Base-by-base conservation (phyloP, 2,329 filamentous ascomycete genomes). In the Blumeria graminis region DNA sequence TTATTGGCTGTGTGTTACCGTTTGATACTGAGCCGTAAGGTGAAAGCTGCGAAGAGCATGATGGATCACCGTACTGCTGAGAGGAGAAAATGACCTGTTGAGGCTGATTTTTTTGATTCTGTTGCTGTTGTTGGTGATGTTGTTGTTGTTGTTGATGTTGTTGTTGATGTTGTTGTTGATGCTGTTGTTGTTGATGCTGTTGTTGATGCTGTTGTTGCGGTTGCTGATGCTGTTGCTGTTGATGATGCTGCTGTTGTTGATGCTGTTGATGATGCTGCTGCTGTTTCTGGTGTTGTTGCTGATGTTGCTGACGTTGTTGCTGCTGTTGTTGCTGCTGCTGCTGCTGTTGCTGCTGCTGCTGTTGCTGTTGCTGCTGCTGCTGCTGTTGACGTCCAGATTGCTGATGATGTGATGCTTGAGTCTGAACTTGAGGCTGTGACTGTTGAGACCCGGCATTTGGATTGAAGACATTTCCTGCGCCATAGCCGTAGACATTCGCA, bases 31-130 rank as follows among this genome's bases (percentile, higher is more conserved):
- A 56, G 52, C 56, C 62, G 56, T 64, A 65, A 18, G 61, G 60
- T 35, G 64, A 63, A 39, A 62, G 63, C 53, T 65, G 61, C 46
- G 57, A 34, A 55, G 58, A 57, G 33, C 56, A 57, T n/a, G 57
- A 59, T 48, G 57, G 58, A 55, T 56, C 57, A 36, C 43, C 59
- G 57, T 62, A 63, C 54, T 66, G 62, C 57, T 65, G 63, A 56
- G 62, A 70, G 65, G 76, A 76, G 67, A 76, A 80, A 75, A 79
- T 78, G 70, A 77, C 74, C 67, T 74, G 73, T 63, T 65, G 64
- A 61, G 64, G 65, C 52, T 63, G 60, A 6, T 41, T 11, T 41
- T 41, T 11, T 16, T 16, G 11, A 41, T 11, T 16, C n/a, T 41
- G 38, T 6, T 28, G 58, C 38, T 61, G 69, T 65, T 74, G 75